These are phyloP conservation scores for Lepidium aucheri DNA, from an alignment of 345 rosid species.

Conservation along the genomic window DNA sequence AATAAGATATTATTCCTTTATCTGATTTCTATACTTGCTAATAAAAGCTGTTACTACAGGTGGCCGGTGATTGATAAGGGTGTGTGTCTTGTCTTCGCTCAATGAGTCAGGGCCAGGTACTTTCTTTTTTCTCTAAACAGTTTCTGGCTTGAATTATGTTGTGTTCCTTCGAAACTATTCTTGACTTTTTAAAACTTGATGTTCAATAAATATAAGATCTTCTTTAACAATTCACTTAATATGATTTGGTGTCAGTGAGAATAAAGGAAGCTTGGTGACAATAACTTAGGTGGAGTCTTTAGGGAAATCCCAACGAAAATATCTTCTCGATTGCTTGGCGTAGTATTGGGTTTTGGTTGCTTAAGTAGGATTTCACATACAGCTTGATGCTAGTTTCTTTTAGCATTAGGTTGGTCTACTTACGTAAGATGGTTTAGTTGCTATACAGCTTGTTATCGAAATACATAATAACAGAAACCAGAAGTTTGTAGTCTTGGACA, in stretches of 20 bases:
- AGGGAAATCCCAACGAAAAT: not conserved
- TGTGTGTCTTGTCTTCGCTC: not conserved
- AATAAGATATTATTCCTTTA: not conserved
- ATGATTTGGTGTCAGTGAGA: not conserved
- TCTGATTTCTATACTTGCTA: not conserved
- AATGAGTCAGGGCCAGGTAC: conserved; percentile 5
- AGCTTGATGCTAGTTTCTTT: not conserved
- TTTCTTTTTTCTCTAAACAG: not conserved
- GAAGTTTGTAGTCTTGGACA: not conserved
- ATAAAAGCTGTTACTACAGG: not conserved
- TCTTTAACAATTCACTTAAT: not conserved
- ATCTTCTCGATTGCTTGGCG: not conserved
- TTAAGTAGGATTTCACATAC: conserved; percentile 2
- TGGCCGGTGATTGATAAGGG: not conserved
- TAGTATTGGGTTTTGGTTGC: conserved; percentile 1
- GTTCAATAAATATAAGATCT: not conserved
- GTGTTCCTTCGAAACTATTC: not conserved
- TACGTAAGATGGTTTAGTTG: not conserved
- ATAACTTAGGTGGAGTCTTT: not conserved
- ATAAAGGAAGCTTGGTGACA: not conserved
- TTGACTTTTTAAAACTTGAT: not conserved
- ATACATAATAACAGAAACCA: conserved; percentile 8
- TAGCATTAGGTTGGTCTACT: not conserved
- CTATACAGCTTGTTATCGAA: not conserved
- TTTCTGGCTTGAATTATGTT: not conserved